Base-by-base conservation (phyloP, 163 green algal genomes). In the Volvox carteri region DNA sequence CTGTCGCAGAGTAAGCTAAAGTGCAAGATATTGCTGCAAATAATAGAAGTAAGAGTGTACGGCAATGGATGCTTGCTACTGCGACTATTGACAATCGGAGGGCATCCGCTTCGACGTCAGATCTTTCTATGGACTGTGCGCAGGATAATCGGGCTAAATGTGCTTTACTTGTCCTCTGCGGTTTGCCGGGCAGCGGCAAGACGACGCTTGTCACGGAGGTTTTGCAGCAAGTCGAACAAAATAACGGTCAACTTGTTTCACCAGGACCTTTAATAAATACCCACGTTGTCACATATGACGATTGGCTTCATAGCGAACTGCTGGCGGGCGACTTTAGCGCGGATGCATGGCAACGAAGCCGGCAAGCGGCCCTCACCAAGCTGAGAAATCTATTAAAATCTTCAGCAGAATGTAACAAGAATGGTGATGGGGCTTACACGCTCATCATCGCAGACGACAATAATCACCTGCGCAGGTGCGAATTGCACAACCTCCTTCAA, bases 371-470 rank as follows among this genome's bases (percentile, higher is more conserved):
- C 9, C 72, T 87, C 4, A 33, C 6, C 11, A n/a, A 80, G 8
- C 18, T 87, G 1, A 23, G 35, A 46, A 11, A 25, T 14, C 33
- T 67, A 25, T 28, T 86, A 62, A 58, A 58, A 39, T 1, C 48
- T 1, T 52, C 16, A 5, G 14, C 30, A 44, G 23, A 37, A 1
- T 7, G n/a, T 16, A n/a, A n/a, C n/a, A n/a, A n/a, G n/a, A n/a
- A 50, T 0, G 39, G 23, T 39, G 16, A 46, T 65, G 62, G 0
- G 46, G 6, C 3, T 37, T 19, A 78, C 46, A 28, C 35, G 2
- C 81, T 87, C 0, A 37, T 87, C 33, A 79, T 87, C 25, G 81
- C 65, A 4, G 81, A 87, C 33, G 81, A 87, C 67, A 87, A 87
- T 35, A 33, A 79, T 4, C 65, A 87, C 19, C n/a, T 86, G n/a